Conservation (phyloP, 2,329 filamentous ascomycete species). For the Clathrospora elynae region DNA sequence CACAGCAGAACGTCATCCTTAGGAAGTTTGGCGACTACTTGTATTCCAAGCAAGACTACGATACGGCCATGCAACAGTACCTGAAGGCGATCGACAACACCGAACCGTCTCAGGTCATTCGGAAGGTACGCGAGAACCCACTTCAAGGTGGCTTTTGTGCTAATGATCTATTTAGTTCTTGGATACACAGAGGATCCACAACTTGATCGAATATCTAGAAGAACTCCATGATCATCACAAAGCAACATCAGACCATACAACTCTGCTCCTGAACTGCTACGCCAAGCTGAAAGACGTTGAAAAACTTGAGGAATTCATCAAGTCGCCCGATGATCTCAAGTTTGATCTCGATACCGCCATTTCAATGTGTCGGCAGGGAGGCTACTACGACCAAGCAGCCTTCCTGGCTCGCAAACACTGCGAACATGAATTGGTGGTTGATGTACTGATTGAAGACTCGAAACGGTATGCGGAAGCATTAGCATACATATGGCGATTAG, state of each 20-base stretch:
- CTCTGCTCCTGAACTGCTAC: conserved; percentile 92
- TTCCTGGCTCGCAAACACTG: conserved; percentile 94
- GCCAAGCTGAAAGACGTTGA: conserved; percentile 96
- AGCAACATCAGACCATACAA: conserved; percentile 94
- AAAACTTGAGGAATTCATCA: conserved; percentile 96
- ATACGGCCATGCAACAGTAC: conserved; percentile 99
- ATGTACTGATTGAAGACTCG: conserved; percentile 94
- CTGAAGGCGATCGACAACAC: conserved; percentile 94
- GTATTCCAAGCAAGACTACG: conserved; percentile 94
- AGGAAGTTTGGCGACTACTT: conserved; percentile 92
- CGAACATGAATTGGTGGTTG: conserved; percentile 90
- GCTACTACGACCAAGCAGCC: conserved; percentile 95
- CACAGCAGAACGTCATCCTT: conserved; percentile 89
- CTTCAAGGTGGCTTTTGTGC: background rate
- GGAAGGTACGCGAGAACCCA: conserved; percentile 64
- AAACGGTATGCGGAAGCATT: conserved; percentile 88
- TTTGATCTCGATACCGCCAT: conserved; percentile 98
- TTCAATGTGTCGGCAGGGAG: conserved; percentile 94
- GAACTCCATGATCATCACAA: conserved; percentile 93
- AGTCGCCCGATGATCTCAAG: conserved; percentile 89
- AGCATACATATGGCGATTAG: conserved; percentile 86
- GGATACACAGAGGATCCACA: conserved; percentile 96
- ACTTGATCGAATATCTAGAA: conserved; percentile 95
- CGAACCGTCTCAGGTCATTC: conserved; percentile 93
- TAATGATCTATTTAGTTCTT: conserved; percentile 66